Base-by-base conservation (phyloP, 1,284 basidiomycete genomes). In the Anthracocystis panici-leucophaei region DNA sequence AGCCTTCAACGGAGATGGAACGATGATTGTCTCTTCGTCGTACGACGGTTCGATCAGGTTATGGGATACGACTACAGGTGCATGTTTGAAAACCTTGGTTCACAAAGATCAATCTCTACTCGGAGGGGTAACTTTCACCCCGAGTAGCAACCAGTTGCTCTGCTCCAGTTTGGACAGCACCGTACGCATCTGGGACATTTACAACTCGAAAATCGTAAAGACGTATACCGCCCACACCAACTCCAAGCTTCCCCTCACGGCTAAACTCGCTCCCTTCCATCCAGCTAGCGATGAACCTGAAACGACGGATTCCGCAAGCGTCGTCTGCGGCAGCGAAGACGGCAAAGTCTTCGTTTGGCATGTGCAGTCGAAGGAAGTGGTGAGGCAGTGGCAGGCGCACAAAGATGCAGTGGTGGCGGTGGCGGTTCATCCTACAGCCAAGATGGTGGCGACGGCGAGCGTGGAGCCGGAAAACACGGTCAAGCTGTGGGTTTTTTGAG, bases 61-160 rank as follows among this genome's bases (percentile, higher is more conserved):
- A 1, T 99, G 97, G 97, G 95, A 98, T 82, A 91, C 93, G 0
- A 91, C 94, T 59, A 95, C 94, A 0, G 97, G 95, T 1, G 95
- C 98, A 85, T 99, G 97, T 86, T 88, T 99, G 45, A 98, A 96
- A 85, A 99, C 97, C 5, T 86, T 99, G 27, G 94, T 95, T 12
- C 95, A 98, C 79, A 94, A 95, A 80, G 93, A 95, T 73, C 96
- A 96, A 87, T 92, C 93, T 3, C 93, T 96, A 80, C 93, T 93
- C 70, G 93, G 92, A 5, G 91, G 92, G 83, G 92, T 94, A 52
- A 88, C 88, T 72, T 98, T 99, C 87, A 93, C 95, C 12, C 94
- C 94, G 0, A 95, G 95, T 79, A 94, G 93, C 0, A 90, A 90
- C 82, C 96, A 92, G 85, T 89, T 99, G 31, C 88, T 98, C 42